phyloP scores from a whole-genome alignment of 345 rosid genomes.

The Linum trigynum region DNA sequence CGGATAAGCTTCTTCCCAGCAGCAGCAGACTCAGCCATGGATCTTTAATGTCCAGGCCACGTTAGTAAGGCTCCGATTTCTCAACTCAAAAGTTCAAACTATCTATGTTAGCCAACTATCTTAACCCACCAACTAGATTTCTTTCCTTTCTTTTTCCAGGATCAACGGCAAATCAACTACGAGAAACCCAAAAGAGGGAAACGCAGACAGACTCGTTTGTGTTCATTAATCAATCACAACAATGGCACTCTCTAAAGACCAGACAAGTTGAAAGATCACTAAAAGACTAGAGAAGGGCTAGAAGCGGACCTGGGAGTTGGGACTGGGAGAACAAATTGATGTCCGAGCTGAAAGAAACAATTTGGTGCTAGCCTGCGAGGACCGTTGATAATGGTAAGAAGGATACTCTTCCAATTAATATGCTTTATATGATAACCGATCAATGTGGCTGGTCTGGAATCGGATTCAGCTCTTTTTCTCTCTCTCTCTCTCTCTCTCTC shows the following conservation, averaged over 20 bases:
- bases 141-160: not conserved
- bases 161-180: not conserved
- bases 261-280: not conserved
- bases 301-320: not conserved
- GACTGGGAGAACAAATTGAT: not conserved
- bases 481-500: too few relatives aligned
- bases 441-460: too few relatives aligned
- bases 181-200: not conserved
- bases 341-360: not conserved
- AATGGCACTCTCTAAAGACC: not conserved
- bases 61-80: not conserved
- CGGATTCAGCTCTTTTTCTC: too few relatives aligned
- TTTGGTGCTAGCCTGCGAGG: not conserved
- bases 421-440: too few relatives aligned
- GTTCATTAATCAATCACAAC: not conserved
- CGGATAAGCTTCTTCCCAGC: conserved; percentile 44
- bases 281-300: not conserved
- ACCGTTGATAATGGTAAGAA: not conserved
- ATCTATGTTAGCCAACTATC: too few relatives aligned
- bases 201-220: not conserved
- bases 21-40: conserved; percentile 46
- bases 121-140: too few relatives aligned
- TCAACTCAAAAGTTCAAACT: too few relatives aligned
- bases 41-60: not conserved
- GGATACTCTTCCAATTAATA: not conserved